Evolutionary conservation across 805 yeast genomes (phyloP).

Genomic region (Yarrowia keelungensis): DNA sequence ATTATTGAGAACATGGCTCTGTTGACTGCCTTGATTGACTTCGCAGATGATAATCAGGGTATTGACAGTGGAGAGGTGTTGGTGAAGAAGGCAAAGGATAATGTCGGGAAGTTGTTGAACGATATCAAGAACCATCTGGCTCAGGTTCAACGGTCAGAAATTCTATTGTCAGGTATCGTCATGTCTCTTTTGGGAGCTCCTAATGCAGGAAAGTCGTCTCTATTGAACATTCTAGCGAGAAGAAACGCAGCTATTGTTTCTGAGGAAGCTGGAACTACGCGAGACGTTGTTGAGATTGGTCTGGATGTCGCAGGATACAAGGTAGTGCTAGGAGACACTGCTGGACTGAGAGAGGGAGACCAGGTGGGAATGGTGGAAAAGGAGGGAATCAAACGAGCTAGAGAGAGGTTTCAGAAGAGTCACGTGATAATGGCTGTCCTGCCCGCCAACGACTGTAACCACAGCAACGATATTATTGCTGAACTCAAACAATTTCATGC

Average conservation of each 20-base stretch:
- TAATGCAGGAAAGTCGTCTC: slow-evolving; percentile 93
- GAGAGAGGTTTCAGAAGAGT: slow-evolving; percentile 61
- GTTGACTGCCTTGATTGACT: slow-evolving; percentile 88
- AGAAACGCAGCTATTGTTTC: slow-evolving; percentile 91
- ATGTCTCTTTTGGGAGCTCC: slow-evolving; percentile 87
- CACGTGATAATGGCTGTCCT: slow-evolving; percentile 74
- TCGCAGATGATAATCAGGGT: slow-evolving; percentile 90
- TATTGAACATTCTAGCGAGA: slow-evolving; percentile 75
- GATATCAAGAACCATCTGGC: slow-evolving; percentile 56
- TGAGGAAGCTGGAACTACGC: slow-evolving; percentile 89
- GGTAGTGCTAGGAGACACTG: slow-evolving; percentile 87
- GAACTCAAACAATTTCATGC: slow-evolving; percentile 37
- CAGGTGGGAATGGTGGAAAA: slow-evolving; percentile 57
- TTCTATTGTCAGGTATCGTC: slow-evolving; percentile 74
- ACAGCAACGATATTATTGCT: slow-evolving; percentile 39
- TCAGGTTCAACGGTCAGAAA: slow-evolving; percentile 50
- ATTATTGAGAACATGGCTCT: slow-evolving; percentile 73
- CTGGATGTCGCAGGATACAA: slow-evolving; percentile 85
- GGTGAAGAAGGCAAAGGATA: slow-evolving; percentile 57
- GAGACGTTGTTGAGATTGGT: slow-evolving; percentile 85
- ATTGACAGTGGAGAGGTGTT: slow-evolving; percentile 64
- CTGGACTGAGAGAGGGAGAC: slow-evolving; percentile 68
- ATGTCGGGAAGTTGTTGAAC: slow-evolving; percentile 53
- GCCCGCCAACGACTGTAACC: slow-evolving; percentile 7
- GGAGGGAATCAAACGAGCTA: slow-evolving; percentile 85